Conservation (phyloP, 2,329 filamentous ascomycete genomes). For the Mycosphaerella arachidis region DNA sequence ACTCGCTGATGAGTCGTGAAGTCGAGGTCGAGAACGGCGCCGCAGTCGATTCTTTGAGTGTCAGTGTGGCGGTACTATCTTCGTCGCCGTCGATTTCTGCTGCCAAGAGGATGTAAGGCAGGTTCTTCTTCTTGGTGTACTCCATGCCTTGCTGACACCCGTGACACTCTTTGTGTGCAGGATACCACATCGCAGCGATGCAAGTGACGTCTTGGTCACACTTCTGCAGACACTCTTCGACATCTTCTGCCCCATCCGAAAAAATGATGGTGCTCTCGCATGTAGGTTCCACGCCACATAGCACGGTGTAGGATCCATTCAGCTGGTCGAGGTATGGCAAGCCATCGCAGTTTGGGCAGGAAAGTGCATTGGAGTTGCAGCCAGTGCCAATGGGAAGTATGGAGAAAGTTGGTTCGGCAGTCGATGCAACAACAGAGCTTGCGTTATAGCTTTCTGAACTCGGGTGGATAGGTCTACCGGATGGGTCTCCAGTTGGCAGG, state of each 20-base stretch:
- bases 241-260: constrained; percentile 10
- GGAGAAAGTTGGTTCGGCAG: constrained; percentile 13
- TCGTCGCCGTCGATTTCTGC: constrained; percentile 17
- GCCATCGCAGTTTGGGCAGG: constrained; percentile 25
- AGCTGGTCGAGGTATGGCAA: constrained; percentile 19
- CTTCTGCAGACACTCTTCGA: constrained; percentile 22
- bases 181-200: constrained; percentile 22
- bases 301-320: constrained; percentile 23
- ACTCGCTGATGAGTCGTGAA: constrained; percentile 10
- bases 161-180: constrained; percentile 15
- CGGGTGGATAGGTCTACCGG: background rate
- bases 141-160: constrained; percentile 23
- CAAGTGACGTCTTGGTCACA: constrained; percentile 26
- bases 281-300: constrained; percentile 22
- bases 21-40: constrained; percentile 2
- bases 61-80: constrained; percentile 1
- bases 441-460: background rate
- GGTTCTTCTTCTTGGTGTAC: background rate
- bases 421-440: constrained; percentile 2
- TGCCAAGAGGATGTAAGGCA: constrained; percentile 17
- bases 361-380: constrained; percentile 16
- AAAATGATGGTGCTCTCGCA: constrained; percentile 17
- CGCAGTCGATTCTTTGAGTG: background rate
- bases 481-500: background rate
- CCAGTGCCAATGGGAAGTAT: constrained; percentile 14